These are phyloP conservation scores for Mollisiaceae sp. DNA, from an alignment of 2,329 filamentous ascomycete species.

Conservation along the genomic window DNA sequence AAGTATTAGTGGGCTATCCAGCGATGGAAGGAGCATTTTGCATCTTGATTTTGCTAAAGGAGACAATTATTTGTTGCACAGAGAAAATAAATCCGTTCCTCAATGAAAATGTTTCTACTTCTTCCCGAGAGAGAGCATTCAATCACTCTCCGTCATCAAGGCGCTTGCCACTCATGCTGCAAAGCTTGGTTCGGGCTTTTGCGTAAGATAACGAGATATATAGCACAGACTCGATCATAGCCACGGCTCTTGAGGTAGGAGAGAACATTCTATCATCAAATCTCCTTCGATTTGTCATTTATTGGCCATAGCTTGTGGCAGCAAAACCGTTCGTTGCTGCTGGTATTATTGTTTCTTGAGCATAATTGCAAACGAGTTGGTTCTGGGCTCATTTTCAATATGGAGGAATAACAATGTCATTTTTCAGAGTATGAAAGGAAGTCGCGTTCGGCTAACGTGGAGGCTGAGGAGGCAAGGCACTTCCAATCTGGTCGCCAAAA, in stretches of 20 bases:
- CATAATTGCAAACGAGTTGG: too few species aligned
- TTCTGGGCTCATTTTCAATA: too few species aligned
- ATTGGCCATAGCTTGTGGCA: too few species aligned
- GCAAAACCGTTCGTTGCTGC: too few species aligned
- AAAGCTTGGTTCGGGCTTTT: slow-evolving; percentile 7
- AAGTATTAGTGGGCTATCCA: slow-evolving; percentile 20
- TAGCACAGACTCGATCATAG: too few species aligned
- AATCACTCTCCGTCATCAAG: background rate
- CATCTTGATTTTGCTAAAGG: background rate
- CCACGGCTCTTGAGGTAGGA: background rate
- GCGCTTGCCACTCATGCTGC: background rate
- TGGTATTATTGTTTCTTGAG: too few species aligned
- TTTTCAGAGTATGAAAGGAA: background rate
- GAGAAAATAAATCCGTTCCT: background rate
- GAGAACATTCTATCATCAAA: background rate
- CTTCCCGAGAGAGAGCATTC: background rate
- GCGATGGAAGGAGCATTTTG: slow-evolving; percentile 20
- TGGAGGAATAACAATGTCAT: too few species aligned
- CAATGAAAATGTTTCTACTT: background rate
- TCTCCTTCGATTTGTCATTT: background rate
- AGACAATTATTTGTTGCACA: background rate
- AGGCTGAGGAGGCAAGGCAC: background rate
- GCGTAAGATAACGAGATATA: background rate
- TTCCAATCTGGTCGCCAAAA: background rate
- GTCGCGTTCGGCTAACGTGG: background rate